phyloP scores from a whole-genome alignment of 2,329 filamentous ascomycete genomes.

The Nemania serpens region DNA sequence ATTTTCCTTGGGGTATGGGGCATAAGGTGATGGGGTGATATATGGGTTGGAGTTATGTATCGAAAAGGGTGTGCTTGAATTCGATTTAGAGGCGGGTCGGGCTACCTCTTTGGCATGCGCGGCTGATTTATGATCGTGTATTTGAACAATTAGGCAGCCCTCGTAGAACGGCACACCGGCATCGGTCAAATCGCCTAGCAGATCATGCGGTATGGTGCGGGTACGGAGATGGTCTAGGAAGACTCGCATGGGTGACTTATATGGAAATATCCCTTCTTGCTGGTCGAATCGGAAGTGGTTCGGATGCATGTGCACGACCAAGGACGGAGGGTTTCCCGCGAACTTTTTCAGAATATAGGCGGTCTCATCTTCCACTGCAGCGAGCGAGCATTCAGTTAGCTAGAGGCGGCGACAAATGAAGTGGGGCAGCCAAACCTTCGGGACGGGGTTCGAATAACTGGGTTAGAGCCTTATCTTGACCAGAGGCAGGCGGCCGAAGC shows the following conservation, averaged over 20 bases:
- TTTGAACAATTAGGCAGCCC: slow-evolving; percentile 89
- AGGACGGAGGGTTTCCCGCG: slow-evolving; percentile 73
- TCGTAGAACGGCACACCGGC: slow-evolving; percentile 85
- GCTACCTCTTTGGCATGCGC: slow-evolving; percentile 64
- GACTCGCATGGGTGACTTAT: slow-evolving; percentile 88
- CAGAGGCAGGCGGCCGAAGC: slow-evolving; percentile 54
- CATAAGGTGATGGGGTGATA: slow-evolving; percentile 86
- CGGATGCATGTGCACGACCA: slow-evolving; percentile 83
- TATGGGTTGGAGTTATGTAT: slow-evolving; percentile 92
- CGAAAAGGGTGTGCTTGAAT: slow-evolving; percentile 72
- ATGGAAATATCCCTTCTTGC: slow-evolving; percentile 89
- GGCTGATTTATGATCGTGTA: slow-evolving; percentile 82
- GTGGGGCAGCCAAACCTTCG: slow-evolving; percentile 51
- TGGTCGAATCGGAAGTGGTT: slow-evolving; percentile 91
- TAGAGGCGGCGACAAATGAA: not conserved
- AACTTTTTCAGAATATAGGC: slow-evolving; percentile 82
- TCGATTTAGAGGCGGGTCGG: slow-evolving; percentile 59
- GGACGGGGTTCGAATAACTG: slow-evolving; percentile 54
- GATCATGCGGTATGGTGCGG: slow-evolving; percentile 85
- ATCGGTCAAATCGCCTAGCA: slow-evolving; percentile 76
- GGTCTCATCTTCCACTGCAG: slow-evolving; percentile 68
- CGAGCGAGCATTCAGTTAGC: slow-evolving; percentile 25
- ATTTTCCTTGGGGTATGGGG: slow-evolving; percentile 69
- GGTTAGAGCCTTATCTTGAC: slow-evolving; percentile 47
- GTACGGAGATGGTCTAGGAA: slow-evolving; percentile 76